phyloP scores from a whole-genome alignment of 805 yeast species.

The Zygotorulaspora danielsina region DNA sequence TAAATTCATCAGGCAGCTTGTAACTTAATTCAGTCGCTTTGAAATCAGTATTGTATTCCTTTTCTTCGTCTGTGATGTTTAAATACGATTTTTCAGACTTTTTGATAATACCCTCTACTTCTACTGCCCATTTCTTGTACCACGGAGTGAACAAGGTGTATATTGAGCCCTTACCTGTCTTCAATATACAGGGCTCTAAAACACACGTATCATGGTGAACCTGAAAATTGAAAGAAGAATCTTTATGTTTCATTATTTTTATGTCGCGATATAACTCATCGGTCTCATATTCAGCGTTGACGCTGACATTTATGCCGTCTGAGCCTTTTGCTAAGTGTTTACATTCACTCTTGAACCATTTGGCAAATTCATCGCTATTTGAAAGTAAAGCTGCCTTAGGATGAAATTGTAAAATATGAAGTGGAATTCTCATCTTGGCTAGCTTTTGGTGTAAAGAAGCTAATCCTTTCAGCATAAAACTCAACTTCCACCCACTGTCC shows the following conservation, averaged over 20 bases:
- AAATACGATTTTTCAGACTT: not conserved
- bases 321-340: constrained; percentile 11
- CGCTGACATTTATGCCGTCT: constrained; percentile 19
- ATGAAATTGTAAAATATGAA: constrained; percentile 27
- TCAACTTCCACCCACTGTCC: constrained; percentile 42
- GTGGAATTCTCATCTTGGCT: constrained; percentile 37
- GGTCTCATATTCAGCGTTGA: constrained; percentile 36
- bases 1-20: constrained; percentile 20
- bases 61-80: not conserved
- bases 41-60: constrained; percentile 9
- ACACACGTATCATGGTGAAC: constrained; percentile 42
- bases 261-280: constrained; percentile 35
- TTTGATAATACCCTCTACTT: constrained; percentile 1
- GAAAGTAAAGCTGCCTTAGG: constrained; percentile 17
- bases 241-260: constrained; percentile 7
- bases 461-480: constrained; percentile 38
- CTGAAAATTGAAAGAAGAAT: constrained; percentile 14
- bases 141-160: constrained; percentile 48
- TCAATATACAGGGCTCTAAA: constrained; percentile 40
- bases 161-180: constrained; percentile 42
- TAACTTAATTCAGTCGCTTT: constrained; percentile 10
- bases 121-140: constrained; percentile 41
- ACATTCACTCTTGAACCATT: constrained; percentile 26
- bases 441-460: constrained; percentile 33
- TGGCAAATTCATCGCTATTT: constrained; percentile 16